These are phyloP conservation scores for Apophysomyces variabilis DNA, from an alignment of 371 early-diverging fungal species.

Conservation along the genomic window DNA sequence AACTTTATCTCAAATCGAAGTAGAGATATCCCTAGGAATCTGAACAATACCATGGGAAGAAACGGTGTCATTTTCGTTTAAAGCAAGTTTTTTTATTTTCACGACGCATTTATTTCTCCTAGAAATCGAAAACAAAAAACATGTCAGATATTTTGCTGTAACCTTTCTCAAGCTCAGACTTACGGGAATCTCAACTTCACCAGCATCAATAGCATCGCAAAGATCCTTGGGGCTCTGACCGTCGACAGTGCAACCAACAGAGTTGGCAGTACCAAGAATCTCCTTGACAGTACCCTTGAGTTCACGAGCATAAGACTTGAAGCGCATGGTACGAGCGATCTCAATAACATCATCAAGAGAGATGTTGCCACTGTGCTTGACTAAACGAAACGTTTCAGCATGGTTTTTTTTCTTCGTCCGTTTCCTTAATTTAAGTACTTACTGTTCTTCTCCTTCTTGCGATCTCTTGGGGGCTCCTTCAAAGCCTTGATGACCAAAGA, in stretches of 20 bases:
- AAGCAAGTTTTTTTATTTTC: background rate
- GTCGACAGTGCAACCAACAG: constrained; percentile 95
- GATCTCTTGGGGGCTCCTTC: constrained; percentile 99
- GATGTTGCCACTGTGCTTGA: constrained; percentile 95
- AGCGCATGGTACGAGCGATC: constrained; percentile 96
- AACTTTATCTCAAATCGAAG: no score
- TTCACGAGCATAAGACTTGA: constrained; percentile 89
- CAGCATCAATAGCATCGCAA: constrained; percentile 60
- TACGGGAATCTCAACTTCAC: constrained; percentile 90
- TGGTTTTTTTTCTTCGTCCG: background rate
- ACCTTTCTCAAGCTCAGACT: constrained; percentile 7
- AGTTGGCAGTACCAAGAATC: constrained; percentile 98
- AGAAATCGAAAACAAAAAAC: background rate
- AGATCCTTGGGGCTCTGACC: constrained; percentile 57
- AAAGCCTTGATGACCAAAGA: constrained; percentile 98
- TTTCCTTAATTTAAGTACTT: background rate
- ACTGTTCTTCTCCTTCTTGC: constrained; percentile 99
- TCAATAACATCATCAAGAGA: constrained; percentile 93
- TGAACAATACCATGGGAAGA: no score
- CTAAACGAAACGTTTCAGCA: background rate
- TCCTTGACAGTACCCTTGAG: constrained; percentile 97
- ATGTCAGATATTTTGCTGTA: no score
- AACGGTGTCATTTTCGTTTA: background rate
- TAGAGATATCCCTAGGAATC: no score
- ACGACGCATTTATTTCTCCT: constrained; percentile 1